Evolutionary conservation across 2,329 filamentous ascomycete species (phyloP).

Genomic region (Penicillium sp.): DNA sequence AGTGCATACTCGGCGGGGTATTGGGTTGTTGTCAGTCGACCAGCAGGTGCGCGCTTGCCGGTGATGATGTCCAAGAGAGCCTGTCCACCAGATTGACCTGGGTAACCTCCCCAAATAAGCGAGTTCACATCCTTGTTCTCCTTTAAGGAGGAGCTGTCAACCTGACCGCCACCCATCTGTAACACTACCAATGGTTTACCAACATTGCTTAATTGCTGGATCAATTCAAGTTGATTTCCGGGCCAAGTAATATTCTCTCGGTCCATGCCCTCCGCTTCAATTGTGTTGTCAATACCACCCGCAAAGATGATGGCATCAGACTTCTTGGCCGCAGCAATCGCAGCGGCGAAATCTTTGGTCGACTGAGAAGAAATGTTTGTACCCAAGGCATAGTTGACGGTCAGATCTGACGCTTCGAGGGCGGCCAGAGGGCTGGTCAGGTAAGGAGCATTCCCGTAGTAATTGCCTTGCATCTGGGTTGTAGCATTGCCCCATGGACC

Average conservation of each 20-base stretch:
- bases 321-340: constrained; percentile 35
- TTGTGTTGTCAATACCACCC: constrained; percentile 44
- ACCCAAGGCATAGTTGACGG: constrained; percentile 47
- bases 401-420: constrained; percentile 48
- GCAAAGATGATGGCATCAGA: constrained; percentile 42
- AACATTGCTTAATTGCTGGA: constrained; percentile 36
- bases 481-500: constrained; percentile 61
- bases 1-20: constrained; percentile 45
- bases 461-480: constrained; percentile 59
- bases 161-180: constrained; percentile 47
- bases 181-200: constrained; percentile 44
- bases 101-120: constrained; percentile 47
- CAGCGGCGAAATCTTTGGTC: constrained; percentile 33
- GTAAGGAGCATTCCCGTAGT: constrained; percentile 57
- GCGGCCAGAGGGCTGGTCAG: constrained; percentile 55
- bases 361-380: constrained; percentile 32
- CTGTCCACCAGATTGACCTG: constrained; percentile 45
- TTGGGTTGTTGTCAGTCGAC: constrained; percentile 42
- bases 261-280: constrained; percentile 45
- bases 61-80: constrained; percentile 45
- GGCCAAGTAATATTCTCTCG: constrained; percentile 45
- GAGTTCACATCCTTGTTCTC: constrained; percentile 41
- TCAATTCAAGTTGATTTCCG: constrained; percentile 43
- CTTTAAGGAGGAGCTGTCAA: constrained; percentile 43
- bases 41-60: constrained; percentile 43